phyloP scores from a whole-genome alignment of 305 asterid genomes.

The Striga hermonthica region DNA sequence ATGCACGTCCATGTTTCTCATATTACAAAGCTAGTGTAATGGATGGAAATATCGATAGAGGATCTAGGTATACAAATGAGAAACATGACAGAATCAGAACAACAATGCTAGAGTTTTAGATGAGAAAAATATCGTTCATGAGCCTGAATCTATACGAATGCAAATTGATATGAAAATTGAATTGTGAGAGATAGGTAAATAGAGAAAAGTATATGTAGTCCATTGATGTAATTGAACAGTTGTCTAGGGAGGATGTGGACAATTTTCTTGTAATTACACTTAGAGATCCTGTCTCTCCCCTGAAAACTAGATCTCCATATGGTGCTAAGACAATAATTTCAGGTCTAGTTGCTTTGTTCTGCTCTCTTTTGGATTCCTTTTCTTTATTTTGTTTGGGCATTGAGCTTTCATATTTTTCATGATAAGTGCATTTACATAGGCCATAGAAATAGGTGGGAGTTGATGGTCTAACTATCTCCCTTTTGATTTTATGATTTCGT shows the following conservation, averaged over 20 bases:
- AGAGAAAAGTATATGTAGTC: conserved; percentile 2
- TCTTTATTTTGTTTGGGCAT: conserved; percentile 19
- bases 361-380: neutral
- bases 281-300: neutral
- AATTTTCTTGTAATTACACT: neutral
- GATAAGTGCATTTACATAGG: conserved; percentile 17
- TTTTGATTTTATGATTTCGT: conserved; percentile 17
- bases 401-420: conserved; percentile 15
- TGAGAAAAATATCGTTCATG: conserved; percentile 8
- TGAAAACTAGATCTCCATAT: conserved; percentile 5
- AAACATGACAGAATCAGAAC: conserved; percentile 22
- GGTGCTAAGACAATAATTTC: conserved; percentile 12
- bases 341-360: conserved; percentile 5
- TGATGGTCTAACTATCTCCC: conserved; percentile 24
- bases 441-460: conserved; percentile 4
- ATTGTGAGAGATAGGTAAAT: conserved; percentile 9
- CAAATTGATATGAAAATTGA: neutral
- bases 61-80: conserved; percentile 17
- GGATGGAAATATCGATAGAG: conserved; percentile 24
- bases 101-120: conserved; percentile 22
- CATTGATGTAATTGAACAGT: neutral
- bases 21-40: conserved; percentile 9
- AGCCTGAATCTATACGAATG: conserved; percentile 5
- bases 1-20: conserved; percentile 22
- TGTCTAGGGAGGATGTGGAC: neutral